Conservation (phyloP, 2,329 filamentous ascomycete species). For the Botryotinia globosa region DNA sequence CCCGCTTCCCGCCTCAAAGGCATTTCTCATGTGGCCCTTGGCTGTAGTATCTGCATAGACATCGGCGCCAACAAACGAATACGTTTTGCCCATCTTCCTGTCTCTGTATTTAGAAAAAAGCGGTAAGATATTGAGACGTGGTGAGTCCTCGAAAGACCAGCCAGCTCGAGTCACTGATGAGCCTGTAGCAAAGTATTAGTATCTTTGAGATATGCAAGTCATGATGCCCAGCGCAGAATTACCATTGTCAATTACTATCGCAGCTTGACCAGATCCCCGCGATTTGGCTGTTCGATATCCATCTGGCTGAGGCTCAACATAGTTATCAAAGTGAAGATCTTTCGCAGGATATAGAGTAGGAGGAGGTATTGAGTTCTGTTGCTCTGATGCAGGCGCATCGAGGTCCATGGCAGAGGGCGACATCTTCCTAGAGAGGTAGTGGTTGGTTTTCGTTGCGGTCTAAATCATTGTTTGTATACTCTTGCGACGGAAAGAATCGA, state of each 20-base stretch:
- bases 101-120: constrained; percentile 95
- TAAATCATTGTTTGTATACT: constrained; percentile 8
- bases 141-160: constrained; percentile 89
- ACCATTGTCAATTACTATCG: constrained; percentile 99
- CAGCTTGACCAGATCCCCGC: constrained; percentile 55
- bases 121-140: constrained; percentile 76
- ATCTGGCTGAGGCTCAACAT: constrained; percentile 55
- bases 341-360: constrained; percentile 58
- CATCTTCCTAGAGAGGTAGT: constrained; percentile 31
- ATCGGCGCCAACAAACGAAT: constrained; percentile 88
- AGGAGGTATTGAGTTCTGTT: constrained; percentile 50
- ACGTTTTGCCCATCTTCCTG: constrained; percentile 86
- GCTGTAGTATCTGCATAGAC: constrained; percentile 94
- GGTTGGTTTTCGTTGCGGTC: background rate
- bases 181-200: constrained; percentile 51
- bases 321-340: constrained; percentile 60
- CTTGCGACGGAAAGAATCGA: background rate
- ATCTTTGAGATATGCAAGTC: background rate
- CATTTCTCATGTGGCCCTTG: constrained; percentile 81
- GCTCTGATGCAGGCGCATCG: constrained; percentile 40
- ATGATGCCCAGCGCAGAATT: constrained; percentile 23
- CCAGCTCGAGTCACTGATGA: constrained; percentile 87
- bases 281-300: constrained; percentile 63
- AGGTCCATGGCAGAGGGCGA: constrained; percentile 37
- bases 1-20: constrained; percentile 86